phyloP scores from a whole-genome alignment of 495 filamentous ascomycete genomes.

The Annulohypoxylon moriforme region DNA sequence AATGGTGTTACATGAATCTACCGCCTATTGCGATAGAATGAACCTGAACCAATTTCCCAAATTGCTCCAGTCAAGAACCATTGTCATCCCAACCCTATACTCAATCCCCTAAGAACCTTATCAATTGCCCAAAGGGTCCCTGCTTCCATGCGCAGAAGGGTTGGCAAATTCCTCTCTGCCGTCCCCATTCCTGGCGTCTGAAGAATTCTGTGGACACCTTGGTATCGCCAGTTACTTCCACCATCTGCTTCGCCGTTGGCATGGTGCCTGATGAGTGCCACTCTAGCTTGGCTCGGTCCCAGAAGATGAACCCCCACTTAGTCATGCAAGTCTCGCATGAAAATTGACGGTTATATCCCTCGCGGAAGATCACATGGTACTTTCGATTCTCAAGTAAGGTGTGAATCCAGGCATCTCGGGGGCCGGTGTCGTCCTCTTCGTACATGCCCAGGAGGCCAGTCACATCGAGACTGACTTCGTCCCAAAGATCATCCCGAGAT shows the following conservation, averaged over 20 bases:
- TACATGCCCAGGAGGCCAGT: background rate
- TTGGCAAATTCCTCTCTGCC: background rate
- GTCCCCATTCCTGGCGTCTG: background rate
- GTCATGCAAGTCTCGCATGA: constrained; percentile 5
- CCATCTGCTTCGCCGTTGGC: constrained; percentile 6
- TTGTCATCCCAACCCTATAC: too few relatives aligned
- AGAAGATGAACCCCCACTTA: constrained; percentile 20
- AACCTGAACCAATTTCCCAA: too few relatives aligned
- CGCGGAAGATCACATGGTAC: background rate
- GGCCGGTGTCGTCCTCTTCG: constrained; percentile 4
- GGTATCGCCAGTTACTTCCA: background rate
- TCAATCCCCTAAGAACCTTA: too few relatives aligned
- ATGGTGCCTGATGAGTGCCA: background rate
- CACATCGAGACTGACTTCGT: background rate
- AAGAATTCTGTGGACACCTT: background rate
- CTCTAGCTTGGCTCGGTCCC: constrained; percentile 16
- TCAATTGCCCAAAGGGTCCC: too few relatives aligned
- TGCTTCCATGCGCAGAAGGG: background rate
- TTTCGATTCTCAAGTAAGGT: background rate
- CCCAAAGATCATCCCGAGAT: background rate
- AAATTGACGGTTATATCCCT: background rate
- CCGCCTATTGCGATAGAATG: too few relatives aligned
- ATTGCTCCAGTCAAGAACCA: too few relatives aligned
- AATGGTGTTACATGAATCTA: too few relatives aligned
- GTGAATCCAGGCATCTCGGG: constrained; percentile 13